A percentile compares a stretch with the other conserved stretches of the same genome.
phyloP scores from a whole-genome alignment of 2,329 filamentous ascomycete species.

The Epichloe brachyelytri region DNA sequence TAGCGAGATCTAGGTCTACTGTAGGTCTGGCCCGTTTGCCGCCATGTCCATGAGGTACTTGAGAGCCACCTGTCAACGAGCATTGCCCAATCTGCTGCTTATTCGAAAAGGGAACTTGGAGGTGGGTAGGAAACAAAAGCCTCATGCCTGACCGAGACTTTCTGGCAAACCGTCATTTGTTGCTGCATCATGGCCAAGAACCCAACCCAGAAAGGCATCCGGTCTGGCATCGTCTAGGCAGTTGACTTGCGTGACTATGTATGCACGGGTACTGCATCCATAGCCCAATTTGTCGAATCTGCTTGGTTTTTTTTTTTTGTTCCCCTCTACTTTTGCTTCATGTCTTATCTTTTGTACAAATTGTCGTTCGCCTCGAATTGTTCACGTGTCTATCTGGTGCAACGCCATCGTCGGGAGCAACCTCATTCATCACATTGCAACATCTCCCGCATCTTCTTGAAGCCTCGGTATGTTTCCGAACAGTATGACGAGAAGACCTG shows the following conservation, averaged over 20 bases:
- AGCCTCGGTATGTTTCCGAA: not conserved
- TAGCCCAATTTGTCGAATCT: not conserved
- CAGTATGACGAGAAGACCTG: not conserved
- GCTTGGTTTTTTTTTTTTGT: not conserved
- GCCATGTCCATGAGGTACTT: not conserved
- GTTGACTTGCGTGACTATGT: constrained; percentile 1
- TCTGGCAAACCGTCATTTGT: not conserved
- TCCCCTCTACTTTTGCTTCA: not conserved
- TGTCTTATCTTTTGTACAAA: not conserved
- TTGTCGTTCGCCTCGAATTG: not conserved
- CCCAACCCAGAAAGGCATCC: constrained; percentile 2
- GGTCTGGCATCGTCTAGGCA: constrained; percentile 1
- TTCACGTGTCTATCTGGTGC: not conserved
- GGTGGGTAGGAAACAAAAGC: not conserved
- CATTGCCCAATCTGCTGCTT: not conserved
- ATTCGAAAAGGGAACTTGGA: not conserved
- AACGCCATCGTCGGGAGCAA: not conserved
- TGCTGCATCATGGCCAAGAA: not conserved
- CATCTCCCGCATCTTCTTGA: not conserved
- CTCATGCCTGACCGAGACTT: constrained; percentile 1
- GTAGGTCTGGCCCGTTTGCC: not conserved
- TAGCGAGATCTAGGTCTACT: no score
- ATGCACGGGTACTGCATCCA: not conserved
- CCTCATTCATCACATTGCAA: not conserved
- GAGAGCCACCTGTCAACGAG: not conserved